Base-by-base conservation (phyloP, 495 filamentous ascomycete species). In the Viridothelium virens region DNA sequence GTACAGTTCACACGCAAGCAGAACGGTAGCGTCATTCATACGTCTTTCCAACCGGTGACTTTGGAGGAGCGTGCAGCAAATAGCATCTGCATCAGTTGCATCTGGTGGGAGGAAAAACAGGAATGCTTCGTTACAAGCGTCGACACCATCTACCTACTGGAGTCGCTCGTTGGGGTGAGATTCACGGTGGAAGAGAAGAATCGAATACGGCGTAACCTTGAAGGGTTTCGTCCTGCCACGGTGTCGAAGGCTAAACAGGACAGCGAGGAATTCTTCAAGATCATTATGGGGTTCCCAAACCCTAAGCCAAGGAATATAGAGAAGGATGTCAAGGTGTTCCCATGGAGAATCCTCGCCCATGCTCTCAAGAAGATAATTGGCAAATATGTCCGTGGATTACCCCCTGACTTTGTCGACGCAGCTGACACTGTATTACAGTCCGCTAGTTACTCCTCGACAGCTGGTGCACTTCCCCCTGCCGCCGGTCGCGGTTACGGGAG, bases 131-230 rank as follows among this genome's bases (percentile, higher is more conserved):
- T 96, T 44, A 98, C 94, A 1, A 96, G 92, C 67, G 95, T 97
- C 25, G 95, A 98, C 74, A 96, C 93, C 25, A 97, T 98, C 72
- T 88, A 86, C 69, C 82, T 98, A 12, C 83, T 98, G 0, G 94
- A 97, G 77, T 89, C 91, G 44, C 80, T 98, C 2, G 88, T 97
- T 10, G 89, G 83, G 2, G 84, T 85, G 14, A 82, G 88, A 10
- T 97, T 97, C 74, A 92, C 87, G 0, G 91, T 96, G 1, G 92
- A 97, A 73, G 94, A 97, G 79, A 97, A 97, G 84, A 98, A 98
- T 73, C 86, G 95, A 47, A 97, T 98, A 71, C 86, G 94, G 11
- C 84, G 94, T 56, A 98, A 98, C 72, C 80, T 98, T 62, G 95
- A 98, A 72, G 91, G 91, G 0, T 96, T 94, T 79, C 84, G 87